phyloP scores from a whole-genome alignment of 169 alveolate genomes.

The Plasmodium chabaudi region DNA sequence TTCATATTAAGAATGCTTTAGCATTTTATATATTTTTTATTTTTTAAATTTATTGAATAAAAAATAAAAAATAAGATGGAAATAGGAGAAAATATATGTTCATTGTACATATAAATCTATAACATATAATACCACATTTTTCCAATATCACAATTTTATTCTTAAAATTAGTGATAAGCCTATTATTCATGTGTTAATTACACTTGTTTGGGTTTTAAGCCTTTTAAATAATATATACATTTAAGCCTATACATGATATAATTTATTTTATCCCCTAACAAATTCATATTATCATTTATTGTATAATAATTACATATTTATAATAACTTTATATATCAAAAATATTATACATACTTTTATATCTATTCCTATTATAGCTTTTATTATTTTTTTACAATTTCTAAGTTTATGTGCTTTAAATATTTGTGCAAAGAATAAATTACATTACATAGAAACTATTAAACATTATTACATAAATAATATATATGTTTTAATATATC shows the following conservation, averaged over 20 bases:
- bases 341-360: background rate
- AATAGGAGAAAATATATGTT: slow-evolving; percentile 14
- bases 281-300: slow-evolving; percentile 1
- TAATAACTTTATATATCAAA: background rate
- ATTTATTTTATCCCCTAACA: background rate
- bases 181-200: slow-evolving; percentile 13
- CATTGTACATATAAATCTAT: slow-evolving; percentile 1
- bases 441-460: slow-evolving; percentile 20
- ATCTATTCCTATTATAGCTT: background rate
- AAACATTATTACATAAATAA: background rate
- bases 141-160: slow-evolving; percentile 5
- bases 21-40: background rate
- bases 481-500: background rate
- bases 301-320: too few species aligned
- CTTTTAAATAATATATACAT: slow-evolving; percentile 1
- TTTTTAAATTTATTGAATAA: slow-evolving; percentile 1
- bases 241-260: too few species aligned
- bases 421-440: slow-evolving; percentile 4
- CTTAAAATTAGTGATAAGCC: slow-evolving; percentile 19
- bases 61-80: slow-evolving; percentile 15
- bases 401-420: slow-evolving; percentile 23
- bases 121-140: background rate
- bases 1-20: background rate
- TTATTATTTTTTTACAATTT: slow-evolving; percentile 3
- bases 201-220: slow-evolving; percentile 14